Conservation (phyloP, 2,329 filamentous ascomycete species). For the Ophiostoma angusticollis region DNA sequence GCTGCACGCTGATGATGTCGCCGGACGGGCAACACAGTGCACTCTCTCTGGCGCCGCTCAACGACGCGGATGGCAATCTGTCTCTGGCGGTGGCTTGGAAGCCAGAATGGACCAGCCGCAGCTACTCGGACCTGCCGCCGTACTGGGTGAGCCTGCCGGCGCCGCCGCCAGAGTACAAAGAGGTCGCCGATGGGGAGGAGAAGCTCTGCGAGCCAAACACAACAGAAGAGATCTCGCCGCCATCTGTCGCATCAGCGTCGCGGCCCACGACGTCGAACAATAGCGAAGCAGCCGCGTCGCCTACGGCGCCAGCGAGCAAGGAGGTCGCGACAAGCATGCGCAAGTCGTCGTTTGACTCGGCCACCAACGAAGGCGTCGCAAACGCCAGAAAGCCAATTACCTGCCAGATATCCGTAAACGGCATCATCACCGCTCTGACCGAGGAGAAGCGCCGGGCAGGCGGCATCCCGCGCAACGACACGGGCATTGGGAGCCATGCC, state of each 20-base stretch:
- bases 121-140: constrained; percentile 39
- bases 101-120: constrained; percentile 38
- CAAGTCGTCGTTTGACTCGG: constrained; percentile 23
- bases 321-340: constrained; percentile 12
- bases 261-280: too few species aligned
- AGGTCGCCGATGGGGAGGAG: background rate
- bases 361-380: constrained; percentile 15
- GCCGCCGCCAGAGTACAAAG: constrained; percentile 9
- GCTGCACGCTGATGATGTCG: constrained; percentile 42
- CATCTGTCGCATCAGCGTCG: too few species aligned
- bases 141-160: constrained; percentile 44
- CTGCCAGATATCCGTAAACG: constrained; percentile 36
- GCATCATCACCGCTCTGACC: constrained; percentile 32
- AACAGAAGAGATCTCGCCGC: background rate
- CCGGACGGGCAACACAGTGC: constrained; percentile 37
- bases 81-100: constrained; percentile 46
- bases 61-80: constrained; percentile 48
- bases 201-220: background rate
- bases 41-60: constrained; percentile 39
- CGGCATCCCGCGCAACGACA: constrained; percentile 8
- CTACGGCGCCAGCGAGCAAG: too few species aligned
- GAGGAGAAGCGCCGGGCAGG: constrained; percentile 19
- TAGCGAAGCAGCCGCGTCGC: too few species aligned
- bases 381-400: constrained; percentile 24
- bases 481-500: constrained; percentile 9